Evolutionary conservation across 1,284 basidiomycete genomes (phyloP).

Genomic region (Cryptococcus hybrid): DNA sequence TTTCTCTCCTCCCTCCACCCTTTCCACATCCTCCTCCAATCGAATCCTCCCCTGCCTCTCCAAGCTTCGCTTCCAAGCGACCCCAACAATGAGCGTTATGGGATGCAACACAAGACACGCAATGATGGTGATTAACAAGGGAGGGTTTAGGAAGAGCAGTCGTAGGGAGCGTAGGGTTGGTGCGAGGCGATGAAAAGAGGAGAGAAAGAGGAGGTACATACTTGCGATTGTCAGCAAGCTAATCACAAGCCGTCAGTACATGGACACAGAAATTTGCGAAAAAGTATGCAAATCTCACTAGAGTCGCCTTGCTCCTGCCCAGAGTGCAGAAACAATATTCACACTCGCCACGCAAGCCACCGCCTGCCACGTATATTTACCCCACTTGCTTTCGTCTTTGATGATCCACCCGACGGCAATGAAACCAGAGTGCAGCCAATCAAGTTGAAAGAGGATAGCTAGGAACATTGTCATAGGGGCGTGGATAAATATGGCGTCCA

Average conservation of each 20-base stretch:
- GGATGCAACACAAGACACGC: conserved; percentile 48
- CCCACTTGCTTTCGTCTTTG: conserved; percentile 30
- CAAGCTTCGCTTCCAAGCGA: conserved; percentile 36
- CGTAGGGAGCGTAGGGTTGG: conserved; percentile 32
- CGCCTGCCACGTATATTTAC: conserved; percentile 44
- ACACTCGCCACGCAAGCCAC: conserved; percentile 33
- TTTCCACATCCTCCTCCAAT: conserved; percentile 49
- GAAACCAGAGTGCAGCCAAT: conserved; percentile 54
- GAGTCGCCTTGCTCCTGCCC: conserved; percentile 32
- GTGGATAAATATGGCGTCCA: conserved; percentile 56
- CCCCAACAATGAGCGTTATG: conserved; percentile 35
- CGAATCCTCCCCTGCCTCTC: conserved; percentile 48
- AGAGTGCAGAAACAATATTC: conserved; percentile 41
- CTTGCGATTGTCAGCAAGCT: conserved; percentile 43
- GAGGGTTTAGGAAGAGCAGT: conserved; percentile 41
- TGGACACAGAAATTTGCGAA: not conserved
- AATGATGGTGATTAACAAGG: conserved; percentile 41
- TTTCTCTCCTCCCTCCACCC: conserved; percentile 29
- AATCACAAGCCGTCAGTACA: conserved; percentile 50
- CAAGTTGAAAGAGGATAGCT: conserved; percentile 52
- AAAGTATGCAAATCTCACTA: conserved; percentile 60
- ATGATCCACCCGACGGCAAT: conserved; percentile 53
- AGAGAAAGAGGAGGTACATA: conserved; percentile 44
- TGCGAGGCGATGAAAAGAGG: conserved; percentile 41
- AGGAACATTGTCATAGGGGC: conserved; percentile 53